Conservation (phyloP, 163 green algal species). For the Scenedesmus sp. region DNA sequence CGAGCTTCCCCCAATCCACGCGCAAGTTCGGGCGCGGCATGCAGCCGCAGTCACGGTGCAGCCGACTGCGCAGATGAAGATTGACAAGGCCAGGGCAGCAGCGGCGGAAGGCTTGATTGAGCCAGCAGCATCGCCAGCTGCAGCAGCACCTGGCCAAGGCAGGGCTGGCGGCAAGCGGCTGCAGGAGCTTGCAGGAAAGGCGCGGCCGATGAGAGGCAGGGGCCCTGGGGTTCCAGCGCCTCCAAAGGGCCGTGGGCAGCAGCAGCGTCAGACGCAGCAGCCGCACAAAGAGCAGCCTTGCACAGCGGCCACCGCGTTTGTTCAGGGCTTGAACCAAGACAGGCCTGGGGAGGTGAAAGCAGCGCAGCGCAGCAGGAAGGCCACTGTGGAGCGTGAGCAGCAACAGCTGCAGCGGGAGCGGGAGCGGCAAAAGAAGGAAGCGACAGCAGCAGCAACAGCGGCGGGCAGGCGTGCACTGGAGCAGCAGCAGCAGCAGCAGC, state of each 20-base stretch:
- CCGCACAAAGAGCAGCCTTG: neutral
- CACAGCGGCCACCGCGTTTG: neutral
- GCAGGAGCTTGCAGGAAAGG: neutral
- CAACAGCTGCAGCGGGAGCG: neutral
- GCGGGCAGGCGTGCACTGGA: neutral
- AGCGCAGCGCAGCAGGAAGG: neutral
- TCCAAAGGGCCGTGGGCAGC: neutral
- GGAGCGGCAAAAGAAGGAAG: neutral
- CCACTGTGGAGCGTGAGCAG: neutral
- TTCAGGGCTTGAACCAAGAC: neutral
- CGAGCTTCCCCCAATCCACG: neutral
- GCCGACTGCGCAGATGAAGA: constrained; percentile 1
- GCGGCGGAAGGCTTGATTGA: neutral
- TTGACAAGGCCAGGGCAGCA: neutral
- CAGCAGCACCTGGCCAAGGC: neutral
- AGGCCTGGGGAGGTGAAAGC: neutral
- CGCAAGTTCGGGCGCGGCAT: neutral
- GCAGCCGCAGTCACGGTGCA: neutral
- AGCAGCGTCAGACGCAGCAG: neutral
- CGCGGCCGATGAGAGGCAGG: neutral
- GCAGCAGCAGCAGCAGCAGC: neutral
- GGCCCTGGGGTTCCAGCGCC: neutral
- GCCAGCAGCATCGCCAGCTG: neutral
- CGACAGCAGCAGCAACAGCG: neutral
- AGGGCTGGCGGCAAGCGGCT: neutral